Base-by-base conservation (phyloP, 2,329 filamentous ascomycete species). In the Colletotrichum zoysiae region DNA sequence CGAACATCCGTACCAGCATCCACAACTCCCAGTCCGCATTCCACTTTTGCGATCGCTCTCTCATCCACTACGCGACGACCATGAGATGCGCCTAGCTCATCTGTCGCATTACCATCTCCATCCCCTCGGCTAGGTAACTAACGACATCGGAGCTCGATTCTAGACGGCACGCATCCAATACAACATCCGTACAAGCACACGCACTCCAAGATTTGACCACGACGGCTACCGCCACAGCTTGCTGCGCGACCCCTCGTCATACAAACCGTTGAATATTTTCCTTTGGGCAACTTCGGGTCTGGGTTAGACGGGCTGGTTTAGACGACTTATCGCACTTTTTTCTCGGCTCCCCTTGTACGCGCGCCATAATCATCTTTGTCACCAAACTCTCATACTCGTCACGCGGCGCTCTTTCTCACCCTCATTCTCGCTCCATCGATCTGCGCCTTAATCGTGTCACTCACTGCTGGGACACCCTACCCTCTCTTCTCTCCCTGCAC, bases 291-390 rank as follows among this genome's bases (percentile, higher is more conserved):
- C 44, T 63, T 62, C 66, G 46, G 67, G n/a, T 77, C 77, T 78
- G 78, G 78, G 76, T 80, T 82, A 82, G 81, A 82, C 79, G 79
- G 79, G 76, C 78, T 78, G 80, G 78, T 80, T 82, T 83, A 83
- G 81, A 82, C 78, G 78, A 65, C 56, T 51, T 56, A 58, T 57
- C 44, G 56, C 68, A 63, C 67, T 73, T 73, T 65, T 63, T 63
- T 65, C 71, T 68, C 65, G 56, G 72, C 72, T 66, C 57, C 60
- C 48, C 23, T 70, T 62, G 67, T 60, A 58, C 64, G 65, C 69
- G 63, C 72, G 53, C 67, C 69, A 65, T 71, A 74, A 69, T 74
- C 73, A 70, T 70, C 64, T 67, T 65, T 62, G 50, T 60, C 50
- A 59, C 38, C 61, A 56, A 56, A 23, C 48, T 66, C 40, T 73